phyloP scores from a whole-genome alignment of 352 stramenopile species.

The Blastocystis hominis region DNA sequence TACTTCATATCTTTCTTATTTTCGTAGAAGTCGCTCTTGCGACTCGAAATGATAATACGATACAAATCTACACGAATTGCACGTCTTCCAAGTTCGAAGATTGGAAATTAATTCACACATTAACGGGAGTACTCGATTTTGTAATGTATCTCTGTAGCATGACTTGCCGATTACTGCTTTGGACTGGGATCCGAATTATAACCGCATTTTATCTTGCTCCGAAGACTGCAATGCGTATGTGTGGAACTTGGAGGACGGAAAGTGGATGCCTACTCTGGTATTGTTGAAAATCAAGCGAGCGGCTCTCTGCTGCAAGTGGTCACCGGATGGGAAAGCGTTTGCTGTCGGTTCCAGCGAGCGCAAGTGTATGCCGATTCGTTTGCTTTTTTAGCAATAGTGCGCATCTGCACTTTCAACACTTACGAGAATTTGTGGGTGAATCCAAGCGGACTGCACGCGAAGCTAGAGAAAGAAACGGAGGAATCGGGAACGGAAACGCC shows the following conservation, averaged over 20 bases:
- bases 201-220: slow-evolving; percentile 44
- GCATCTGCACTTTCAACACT: slow-evolving; percentile 52
- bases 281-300: slow-evolving; percentile 51
- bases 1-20: not conserved
- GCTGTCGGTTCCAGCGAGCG: slow-evolving; percentile 44
- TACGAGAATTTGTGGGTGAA: slow-evolving; percentile 45
- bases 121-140: not conserved
- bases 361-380: not conserved
- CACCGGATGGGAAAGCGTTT: slow-evolving; percentile 30
- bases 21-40: slow-evolving; percentile 12
- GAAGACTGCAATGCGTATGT: slow-evolving; percentile 56
- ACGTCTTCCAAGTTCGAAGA: slow-evolving; percentile 26
- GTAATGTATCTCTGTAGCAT: not conserved
- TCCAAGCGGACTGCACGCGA: slow-evolving; percentile 17
- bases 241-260: slow-evolving; percentile 52
- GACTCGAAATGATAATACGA: slow-evolving; percentile 24
- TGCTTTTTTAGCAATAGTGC: not conserved
- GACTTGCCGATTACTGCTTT: slow-evolving; percentile 33
- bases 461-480: slow-evolving; percentile 29
- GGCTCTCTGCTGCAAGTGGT: slow-evolving; percentile 53
- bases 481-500: not conserved
- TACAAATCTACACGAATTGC: not conserved
- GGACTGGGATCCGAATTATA: slow-evolving; percentile 39
- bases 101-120: slow-evolving; percentile 36
- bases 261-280: slow-evolving; percentile 27